Evolutionary conservation across 192 early-diverging fungal genomes (phyloP).

Genomic region (Coemansia sp.): DNA sequence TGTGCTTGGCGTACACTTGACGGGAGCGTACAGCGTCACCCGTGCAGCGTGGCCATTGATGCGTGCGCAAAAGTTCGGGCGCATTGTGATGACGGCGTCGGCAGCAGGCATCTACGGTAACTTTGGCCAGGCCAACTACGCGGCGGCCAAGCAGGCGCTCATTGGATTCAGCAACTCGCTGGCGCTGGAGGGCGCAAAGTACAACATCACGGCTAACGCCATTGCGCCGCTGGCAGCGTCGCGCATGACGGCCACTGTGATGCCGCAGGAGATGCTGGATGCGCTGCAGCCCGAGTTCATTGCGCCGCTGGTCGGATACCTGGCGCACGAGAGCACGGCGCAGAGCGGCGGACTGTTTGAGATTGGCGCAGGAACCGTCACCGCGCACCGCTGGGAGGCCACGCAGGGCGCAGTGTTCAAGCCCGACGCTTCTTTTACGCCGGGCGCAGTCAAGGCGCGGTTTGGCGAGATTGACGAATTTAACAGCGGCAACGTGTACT

Average conservation of each 20-base stretch:
- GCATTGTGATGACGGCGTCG: slow-evolving; percentile 91
- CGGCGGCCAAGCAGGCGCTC: slow-evolving; percentile 88
- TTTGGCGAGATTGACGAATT: slow-evolving; percentile 79
- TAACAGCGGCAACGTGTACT: slow-evolving; percentile 57
- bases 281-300: slow-evolving; percentile 97
- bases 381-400: slow-evolving; percentile 91
- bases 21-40: slow-evolving; percentile 92
- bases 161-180: slow-evolving; percentile 89
- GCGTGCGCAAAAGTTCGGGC: slow-evolving; percentile 93
- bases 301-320: slow-evolving; percentile 89
- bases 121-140: slow-evolving; percentile 81
- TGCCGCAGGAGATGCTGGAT: slow-evolving; percentile 94
- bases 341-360: slow-evolving; percentile 90
- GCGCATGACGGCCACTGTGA: slow-evolving; percentile 94
- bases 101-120: slow-evolving; percentile 99
- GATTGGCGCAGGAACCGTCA: slow-evolving; percentile 87
- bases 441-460: slow-evolving; percentile 74
- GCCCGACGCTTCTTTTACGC: slow-evolving; percentile 81
- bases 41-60: slow-evolving; percentile 97
- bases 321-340: slow-evolving; percentile 82
- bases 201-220: slow-evolving; percentile 90
- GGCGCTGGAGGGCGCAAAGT: slow-evolving; percentile 90
- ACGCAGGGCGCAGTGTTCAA: slow-evolving; percentile 89
- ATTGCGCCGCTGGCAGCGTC: slow-evolving; percentile 98
- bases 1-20: slow-evolving; percentile 88